Evolutionary conservation across 441 rosid genomes (phyloP), one percentile per base, ranked within the genome.

Genomic region (Daphne laureola): DNA sequence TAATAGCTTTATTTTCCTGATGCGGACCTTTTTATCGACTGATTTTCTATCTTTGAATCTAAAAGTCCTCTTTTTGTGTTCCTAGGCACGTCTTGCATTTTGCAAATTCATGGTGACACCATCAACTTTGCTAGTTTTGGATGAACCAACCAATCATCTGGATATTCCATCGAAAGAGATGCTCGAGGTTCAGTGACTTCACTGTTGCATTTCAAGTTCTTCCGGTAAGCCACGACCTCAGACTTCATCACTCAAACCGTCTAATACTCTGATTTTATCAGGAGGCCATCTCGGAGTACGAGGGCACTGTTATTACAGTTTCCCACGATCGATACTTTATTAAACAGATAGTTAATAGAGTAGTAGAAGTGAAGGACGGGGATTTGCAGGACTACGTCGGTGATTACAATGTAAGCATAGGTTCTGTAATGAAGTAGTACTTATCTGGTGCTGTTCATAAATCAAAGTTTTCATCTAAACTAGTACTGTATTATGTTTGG

Each of bases 51-150:
- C 53, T 15, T 36, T 15, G 36, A 47, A 17, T 25, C 51, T 53
- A 46, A 40, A 46, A 17, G 31, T 58, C 41, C 31, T 51, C 46
- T 42, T 41, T 53, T 53, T 8, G 13, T 62, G 42, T 52, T 57
- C 13, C 38, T 66, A 86, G 95, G 96, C 96, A 16, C 93, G 98
- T 21, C 83, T 88, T 53, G 96, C 98, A 46, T 92, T 92, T 64
- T 92, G 96, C 71, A 92, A 86, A 59, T 92, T 92, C 73, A 92
- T 92, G 98, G 98, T 92, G 38, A 86, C 73, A 55, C 98, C 98
- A 12, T 88, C 96, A 0, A 84, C 91, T 41, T 57, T 92, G 44
- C 82, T 92, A 4, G 80, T 92, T 61, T 58, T 92, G 74, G 96
- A 92, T 41, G 96, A 92, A 70, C 98, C 98, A 11, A 92, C 98